phyloP scores from a whole-genome alignment of 2,329 filamentous ascomycete species.

The Ciborinia camelliae region DNA sequence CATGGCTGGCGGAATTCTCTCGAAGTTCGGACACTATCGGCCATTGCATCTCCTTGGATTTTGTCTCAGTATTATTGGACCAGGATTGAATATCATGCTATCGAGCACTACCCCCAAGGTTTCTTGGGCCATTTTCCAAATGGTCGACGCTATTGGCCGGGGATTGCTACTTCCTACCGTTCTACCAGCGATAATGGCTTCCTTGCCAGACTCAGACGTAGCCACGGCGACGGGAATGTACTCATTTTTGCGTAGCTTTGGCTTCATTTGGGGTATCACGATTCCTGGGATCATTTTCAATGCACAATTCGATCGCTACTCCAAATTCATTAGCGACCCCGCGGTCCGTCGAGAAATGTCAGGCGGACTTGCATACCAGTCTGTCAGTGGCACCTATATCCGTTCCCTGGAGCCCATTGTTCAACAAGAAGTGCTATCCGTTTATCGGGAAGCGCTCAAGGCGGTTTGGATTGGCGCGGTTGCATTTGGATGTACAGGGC shows the following conservation, averaged over 20 bases:
- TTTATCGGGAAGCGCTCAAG: background rate
- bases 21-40: slow-evolving; percentile 1
- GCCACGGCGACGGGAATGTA: background rate
- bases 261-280: background rate
- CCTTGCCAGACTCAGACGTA: background rate
- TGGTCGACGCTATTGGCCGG: background rate
- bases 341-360: background rate
- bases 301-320: background rate
- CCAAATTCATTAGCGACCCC: background rate
- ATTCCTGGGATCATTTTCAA: background rate
- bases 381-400: background rate
- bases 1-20: background rate
- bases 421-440: background rate
- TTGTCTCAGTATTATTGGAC: background rate
- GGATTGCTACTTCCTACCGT: background rate
- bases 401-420: background rate
- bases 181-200: background rate
- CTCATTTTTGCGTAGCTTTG: background rate
- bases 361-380: background rate
- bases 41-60: background rate
- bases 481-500: background rate
- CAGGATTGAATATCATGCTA: background rate
- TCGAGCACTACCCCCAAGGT: background rate
- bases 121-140: background rate
- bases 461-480: background rate